A percentile compares a stretch with the other conserved stretches of the same genome.
Evolutionary conservation across 345 rosid species (phyloP).

Genomic region (Sisymbrium altissimum): DNA sequence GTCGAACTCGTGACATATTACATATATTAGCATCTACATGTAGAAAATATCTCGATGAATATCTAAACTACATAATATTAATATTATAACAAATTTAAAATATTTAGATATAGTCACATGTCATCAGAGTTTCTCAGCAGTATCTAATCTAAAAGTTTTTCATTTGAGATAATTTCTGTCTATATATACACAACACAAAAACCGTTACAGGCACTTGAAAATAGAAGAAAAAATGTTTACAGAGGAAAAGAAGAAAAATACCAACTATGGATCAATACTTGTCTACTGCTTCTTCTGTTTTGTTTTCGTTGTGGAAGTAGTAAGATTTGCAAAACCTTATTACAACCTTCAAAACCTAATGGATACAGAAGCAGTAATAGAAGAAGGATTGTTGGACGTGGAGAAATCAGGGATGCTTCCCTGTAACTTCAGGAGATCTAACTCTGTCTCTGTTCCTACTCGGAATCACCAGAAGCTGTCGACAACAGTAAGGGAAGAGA

Average conservation of each 20-base stretch:
- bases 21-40: too few relatives aligned
- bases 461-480: neutral
- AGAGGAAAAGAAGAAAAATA: slow-evolving; percentile 1
- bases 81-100: too few relatives aligned
- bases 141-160: too few relatives aligned
- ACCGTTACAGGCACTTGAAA: neutral
- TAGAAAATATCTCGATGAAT: too few relatives aligned
- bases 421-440: neutral
- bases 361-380: neutral
- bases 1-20: too few relatives aligned
- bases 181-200: neutral
- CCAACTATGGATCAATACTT: neutral
- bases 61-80: too few relatives aligned
- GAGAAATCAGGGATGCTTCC: neutral
- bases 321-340: neutral
- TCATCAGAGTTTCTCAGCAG: too few relatives aligned
- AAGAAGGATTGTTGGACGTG: neutral
- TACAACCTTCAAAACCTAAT: neutral
- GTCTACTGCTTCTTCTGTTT: neutral
- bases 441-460: neutral
- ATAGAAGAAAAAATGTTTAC: neutral
- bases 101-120: too few relatives aligned
- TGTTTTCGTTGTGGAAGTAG: neutral
- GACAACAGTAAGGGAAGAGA: neutral
- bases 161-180: neutral